These are phyloP conservation scores for Pyracantha coccinea DNA, from an alignment of 331 rosid genomes.

Conservation along the genomic window DNA sequence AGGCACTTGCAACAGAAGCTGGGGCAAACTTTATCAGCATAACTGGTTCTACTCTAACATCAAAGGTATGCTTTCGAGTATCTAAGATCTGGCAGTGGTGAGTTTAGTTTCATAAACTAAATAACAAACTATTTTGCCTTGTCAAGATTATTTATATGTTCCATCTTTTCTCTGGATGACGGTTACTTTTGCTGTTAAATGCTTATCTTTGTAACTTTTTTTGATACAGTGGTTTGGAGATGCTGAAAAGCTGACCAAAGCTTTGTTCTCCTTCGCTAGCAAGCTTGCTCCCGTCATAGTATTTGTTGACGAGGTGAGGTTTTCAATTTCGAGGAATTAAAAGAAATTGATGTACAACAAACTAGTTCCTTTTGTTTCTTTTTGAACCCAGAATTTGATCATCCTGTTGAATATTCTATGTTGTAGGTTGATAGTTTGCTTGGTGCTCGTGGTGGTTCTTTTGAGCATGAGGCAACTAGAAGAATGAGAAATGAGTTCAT, in stretches of 20 bases:
- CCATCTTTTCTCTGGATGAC: neutral
- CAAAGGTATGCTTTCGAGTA: slow-evolving; percentile 49
- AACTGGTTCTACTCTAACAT: slow-evolving; percentile 93
- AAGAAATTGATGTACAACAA: neutral
- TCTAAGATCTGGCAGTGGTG: neutral
- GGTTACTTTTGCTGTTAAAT: neutral
- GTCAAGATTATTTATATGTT: neutral
- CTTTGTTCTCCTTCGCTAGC: slow-evolving; percentile 96
- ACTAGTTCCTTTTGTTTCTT: neutral
- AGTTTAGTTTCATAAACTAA: neutral
- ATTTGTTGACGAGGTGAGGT: slow-evolving; percentile 88
- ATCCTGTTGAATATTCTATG: neutral
- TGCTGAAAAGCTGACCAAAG: slow-evolving; percentile 95
- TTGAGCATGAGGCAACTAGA: slow-evolving; percentile 96
- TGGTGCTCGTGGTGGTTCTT: slow-evolving; percentile 98
- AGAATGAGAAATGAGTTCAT: slow-evolving; percentile 99
- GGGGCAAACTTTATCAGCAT: slow-evolving; percentile 96
- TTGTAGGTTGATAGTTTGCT: slow-evolving; percentile 92
- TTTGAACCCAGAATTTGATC: neutral
- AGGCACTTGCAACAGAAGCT: slow-evolving; percentile 98
- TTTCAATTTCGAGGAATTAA: neutral
- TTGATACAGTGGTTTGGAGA: slow-evolving; percentile 88
- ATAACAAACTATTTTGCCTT: neutral
- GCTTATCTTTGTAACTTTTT: slow-evolving; percentile 12
- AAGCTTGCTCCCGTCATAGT: slow-evolving; percentile 94